A percentile compares a stretch with the other conserved stretches of the same genome.
Conservation (phyloP, 2,329 filamentous ascomycete genomes). For the Colletotrichum sublineola region DNA sequence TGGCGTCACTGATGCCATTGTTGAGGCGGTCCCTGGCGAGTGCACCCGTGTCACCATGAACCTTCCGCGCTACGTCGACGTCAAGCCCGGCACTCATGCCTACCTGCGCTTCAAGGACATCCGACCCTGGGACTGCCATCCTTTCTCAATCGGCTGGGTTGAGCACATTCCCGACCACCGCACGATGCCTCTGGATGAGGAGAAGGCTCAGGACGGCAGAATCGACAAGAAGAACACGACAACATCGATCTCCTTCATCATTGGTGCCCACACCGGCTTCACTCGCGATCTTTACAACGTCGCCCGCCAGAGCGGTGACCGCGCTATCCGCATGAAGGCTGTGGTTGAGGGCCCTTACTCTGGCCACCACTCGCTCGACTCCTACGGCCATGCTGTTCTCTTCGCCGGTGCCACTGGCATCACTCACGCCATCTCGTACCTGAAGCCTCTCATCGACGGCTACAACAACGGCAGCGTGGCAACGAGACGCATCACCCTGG, state of each 20-base stretch:
- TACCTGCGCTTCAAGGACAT: slow-evolving; percentile 79
- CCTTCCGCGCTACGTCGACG: slow-evolving; percentile 74
- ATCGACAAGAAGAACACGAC: slow-evolving; percentile 58
- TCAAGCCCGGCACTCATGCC: slow-evolving; percentile 79
- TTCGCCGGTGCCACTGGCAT: slow-evolving; percentile 95
- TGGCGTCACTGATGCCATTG: slow-evolving; percentile 73
- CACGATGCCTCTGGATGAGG: slow-evolving; percentile 49
- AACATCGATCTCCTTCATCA: slow-evolving; percentile 81
- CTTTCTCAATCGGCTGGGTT: slow-evolving; percentile 84
- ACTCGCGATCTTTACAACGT: slow-evolving; percentile 84
- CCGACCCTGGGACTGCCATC: slow-evolving; percentile 79
- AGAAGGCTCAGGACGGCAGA: slow-evolving; percentile 55
- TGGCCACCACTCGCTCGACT: slow-evolving; percentile 86
- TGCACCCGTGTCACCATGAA: slow-evolving; percentile 78
- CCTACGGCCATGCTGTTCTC: slow-evolving; percentile 91
- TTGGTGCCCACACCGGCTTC: slow-evolving; percentile 89
- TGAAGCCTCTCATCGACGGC: slow-evolving; percentile 80
- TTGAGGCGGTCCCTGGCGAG: slow-evolving; percentile 78
- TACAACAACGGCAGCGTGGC: slow-evolving; percentile 80
- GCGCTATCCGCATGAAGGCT: slow-evolving; percentile 74
- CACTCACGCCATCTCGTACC: slow-evolving; percentile 92
- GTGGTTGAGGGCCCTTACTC: slow-evolving; percentile 92
- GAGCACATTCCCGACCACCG: slow-evolving; percentile 63
- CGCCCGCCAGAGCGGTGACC: slow-evolving; percentile 67
- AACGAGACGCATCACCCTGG: slow-evolving; percentile 82